Conservation (phyloP, 805 yeast genomes). For the Spathaspora passalidarum region DNA sequence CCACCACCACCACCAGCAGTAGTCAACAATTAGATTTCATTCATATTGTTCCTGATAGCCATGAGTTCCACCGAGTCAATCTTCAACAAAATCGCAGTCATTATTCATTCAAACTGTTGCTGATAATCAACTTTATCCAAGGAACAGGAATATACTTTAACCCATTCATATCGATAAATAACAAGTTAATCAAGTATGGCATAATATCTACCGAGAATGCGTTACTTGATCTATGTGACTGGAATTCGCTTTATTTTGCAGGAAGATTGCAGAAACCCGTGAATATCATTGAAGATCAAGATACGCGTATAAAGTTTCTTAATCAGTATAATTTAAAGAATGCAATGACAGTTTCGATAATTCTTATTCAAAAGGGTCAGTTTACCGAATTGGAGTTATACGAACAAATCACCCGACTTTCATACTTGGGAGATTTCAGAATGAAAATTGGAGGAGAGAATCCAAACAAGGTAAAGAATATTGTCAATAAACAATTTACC, state of each 20-base stretch:
- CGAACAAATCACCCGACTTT: constrained; percentile 71
- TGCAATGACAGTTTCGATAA: constrained; percentile 68
- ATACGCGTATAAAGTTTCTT: constrained; percentile 58
- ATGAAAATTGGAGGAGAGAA: constrained; percentile 86
- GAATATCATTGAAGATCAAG: constrained; percentile 57
- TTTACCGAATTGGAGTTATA: constrained; percentile 68
- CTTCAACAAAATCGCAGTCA: constrained; percentile 66
- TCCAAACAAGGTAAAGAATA: constrained; percentile 82
- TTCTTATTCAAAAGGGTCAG: constrained; percentile 40
- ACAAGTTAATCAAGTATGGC: constrained; percentile 73
- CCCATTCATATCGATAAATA: constrained; percentile 70
- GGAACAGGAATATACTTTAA: constrained; percentile 91
- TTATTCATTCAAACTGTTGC: constrained; percentile 58
- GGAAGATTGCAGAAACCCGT: constrained; percentile 96
- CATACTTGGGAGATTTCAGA: constrained; percentile 89
- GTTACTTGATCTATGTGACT: constrained; percentile 68
- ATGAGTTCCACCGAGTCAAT: constrained; percentile 75
- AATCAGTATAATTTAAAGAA: constrained; percentile 75
- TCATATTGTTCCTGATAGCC: constrained; percentile 72
- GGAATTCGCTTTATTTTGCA: constrained; percentile 85
- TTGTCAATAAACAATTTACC: constrained; percentile 71
- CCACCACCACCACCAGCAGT: constrained; percentile 2
- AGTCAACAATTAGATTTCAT: constrained; percentile 73
- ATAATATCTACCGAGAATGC: constrained; percentile 64
- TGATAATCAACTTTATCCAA: constrained; percentile 32